A percentile compares a stretch with the other conserved stretches of the same genome.
Evolutionary conservation across 768 basidiomycete genomes (phyloP).

Genomic region (Lactarius tabidus): DNA sequence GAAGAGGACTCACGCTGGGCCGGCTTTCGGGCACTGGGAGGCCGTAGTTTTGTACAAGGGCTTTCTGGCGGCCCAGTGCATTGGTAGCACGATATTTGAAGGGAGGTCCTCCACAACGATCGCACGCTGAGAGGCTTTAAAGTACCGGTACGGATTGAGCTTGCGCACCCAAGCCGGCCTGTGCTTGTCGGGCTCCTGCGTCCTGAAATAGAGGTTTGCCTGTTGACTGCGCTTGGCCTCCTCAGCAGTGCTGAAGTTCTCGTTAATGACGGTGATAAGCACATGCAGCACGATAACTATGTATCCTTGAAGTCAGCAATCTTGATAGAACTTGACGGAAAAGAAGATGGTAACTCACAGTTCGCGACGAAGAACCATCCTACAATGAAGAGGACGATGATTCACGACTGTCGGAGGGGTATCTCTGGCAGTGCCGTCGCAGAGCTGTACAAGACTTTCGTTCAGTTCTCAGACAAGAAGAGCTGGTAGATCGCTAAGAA

Average conservation of each 20-base stretch:
- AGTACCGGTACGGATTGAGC: conserved; percentile 86
- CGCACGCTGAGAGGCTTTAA: conserved; percentile 67
- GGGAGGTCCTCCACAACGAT: conserved; percentile 69
- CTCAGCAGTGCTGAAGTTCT: conserved; percentile 91
- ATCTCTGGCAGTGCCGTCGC: conserved; percentile 60
- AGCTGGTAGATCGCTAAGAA: conserved; percentile 87
- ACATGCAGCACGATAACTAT: conserved; percentile 90
- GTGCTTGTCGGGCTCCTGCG: conserved; percentile 46
- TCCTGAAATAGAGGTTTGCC: conserved; percentile 62
- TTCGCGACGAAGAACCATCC: conserved; percentile 91
- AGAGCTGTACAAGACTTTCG: conserved; percentile 62
- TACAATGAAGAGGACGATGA: conserved; percentile 68
- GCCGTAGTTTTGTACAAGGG: conserved; percentile 58
- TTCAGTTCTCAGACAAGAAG: conserved; percentile 94
- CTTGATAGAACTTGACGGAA: background rate
- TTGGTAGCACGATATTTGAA: conserved; percentile 69
- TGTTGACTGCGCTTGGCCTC: conserved; percentile 84
- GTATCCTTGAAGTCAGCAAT: background rate
- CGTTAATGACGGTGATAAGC: conserved; percentile 97
- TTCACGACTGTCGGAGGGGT: conserved; percentile 59
- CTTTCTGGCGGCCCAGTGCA: too few species aligned
- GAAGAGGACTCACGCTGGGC: conserved; percentile 31
- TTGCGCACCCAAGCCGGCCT: conserved; percentile 61
- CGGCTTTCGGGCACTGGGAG: conserved; percentile 36
- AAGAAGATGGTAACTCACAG: too few species aligned